Evolutionary conservation across 2,329 filamentous ascomycete genomes (phyloP), one percentile per base, ranked within the genome.

Genomic region (Fusarium denticulatum): DNA sequence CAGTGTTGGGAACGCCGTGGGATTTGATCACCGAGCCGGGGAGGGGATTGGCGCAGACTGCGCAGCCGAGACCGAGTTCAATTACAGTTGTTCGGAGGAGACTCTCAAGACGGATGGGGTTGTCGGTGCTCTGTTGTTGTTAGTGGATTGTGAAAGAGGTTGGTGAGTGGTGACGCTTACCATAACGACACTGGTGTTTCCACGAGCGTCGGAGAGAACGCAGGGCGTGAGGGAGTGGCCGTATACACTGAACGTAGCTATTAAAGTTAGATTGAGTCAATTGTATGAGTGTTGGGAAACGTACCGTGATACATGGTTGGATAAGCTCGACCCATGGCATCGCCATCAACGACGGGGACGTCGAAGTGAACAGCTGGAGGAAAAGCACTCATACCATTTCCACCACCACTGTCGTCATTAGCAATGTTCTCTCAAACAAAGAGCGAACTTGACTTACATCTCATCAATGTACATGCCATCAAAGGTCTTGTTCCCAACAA

Each of bases 1-100:
- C 77, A 0, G 85, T 88, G 64, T 88, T 84, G 52, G 85, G 80
- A 11, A 83, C 76, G 15, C 77, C 78, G 24, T 80, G 76, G 0
- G 80, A 66, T 49, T 83, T 83, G 43, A 84, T 76, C 1, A 76
- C 78, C 0, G 78, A 78, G 3, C 78, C 82, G 1, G 76, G 74
- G 7, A 83, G 72, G 1, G 82, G 82, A 18, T 78, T 78, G 5
- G 79, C 77, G 36, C 80, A 82, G 10, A 82, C 80, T 2, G 81
- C 81, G 36, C 82, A 83, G 18, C 80, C 79, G 1, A 84, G 75
- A 6, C 82, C 83, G 6, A 85, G 79, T 46, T 84, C 82, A 4
- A 84, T 79, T 1, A 81, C 81, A 5, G 80, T 78, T 10, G 79
- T 81, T 40, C 83, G 72, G 2, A 84, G 74, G 11, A 84, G 75